Evolutionary conservation across 2,329 filamentous ascomycete genomes (phyloP).

Genomic region (Fusarium graminum): DNA sequence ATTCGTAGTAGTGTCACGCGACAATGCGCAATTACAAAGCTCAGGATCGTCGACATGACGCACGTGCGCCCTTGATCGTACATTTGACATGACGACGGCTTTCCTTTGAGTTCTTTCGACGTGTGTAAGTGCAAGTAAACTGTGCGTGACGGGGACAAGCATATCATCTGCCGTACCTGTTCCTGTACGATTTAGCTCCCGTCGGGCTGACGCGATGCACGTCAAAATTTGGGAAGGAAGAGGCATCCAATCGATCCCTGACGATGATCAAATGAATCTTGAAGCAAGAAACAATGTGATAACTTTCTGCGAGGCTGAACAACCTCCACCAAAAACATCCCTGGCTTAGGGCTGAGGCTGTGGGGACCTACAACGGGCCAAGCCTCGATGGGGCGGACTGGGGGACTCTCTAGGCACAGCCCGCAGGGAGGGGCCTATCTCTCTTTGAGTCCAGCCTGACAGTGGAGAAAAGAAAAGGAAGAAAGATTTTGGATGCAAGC

Average conservation of each 20-base stretch:
- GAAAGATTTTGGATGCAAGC: slow-evolving; percentile 29
- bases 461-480: not conserved
- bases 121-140: slow-evolving; percentile 15
- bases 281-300: not conserved
- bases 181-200: slow-evolving; percentile 44
- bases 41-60: slow-evolving; percentile 10
- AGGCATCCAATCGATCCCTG: slow-evolving; percentile 47
- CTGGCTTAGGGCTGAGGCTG: slow-evolving; percentile 42
- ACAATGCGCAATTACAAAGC: slow-evolving; percentile 1
- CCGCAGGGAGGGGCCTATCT: slow-evolving; percentile 2
- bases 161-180: slow-evolving; percentile 6
- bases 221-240: slow-evolving; percentile 26
- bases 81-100: slow-evolving; percentile 1
- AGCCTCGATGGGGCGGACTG: slow-evolving; percentile 41
- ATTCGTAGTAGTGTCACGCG: slow-evolving; percentile 21
- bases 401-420: slow-evolving; percentile 31
- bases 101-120: not conserved
- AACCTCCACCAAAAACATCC: not conserved
- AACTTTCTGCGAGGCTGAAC: slow-evolving; percentile 45
- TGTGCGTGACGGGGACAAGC: slow-evolving; percentile 30
- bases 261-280: slow-evolving; percentile 24
- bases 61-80: slow-evolving; percentile 28
- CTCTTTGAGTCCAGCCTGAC: slow-evolving; percentile 16
- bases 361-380: slow-evolving; percentile 31
- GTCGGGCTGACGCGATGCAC: slow-evolving; percentile 31